Evolutionary conservation across 1,284 basidiomycete species (phyloP).

Genomic region (Sparassis latifolia): DNA sequence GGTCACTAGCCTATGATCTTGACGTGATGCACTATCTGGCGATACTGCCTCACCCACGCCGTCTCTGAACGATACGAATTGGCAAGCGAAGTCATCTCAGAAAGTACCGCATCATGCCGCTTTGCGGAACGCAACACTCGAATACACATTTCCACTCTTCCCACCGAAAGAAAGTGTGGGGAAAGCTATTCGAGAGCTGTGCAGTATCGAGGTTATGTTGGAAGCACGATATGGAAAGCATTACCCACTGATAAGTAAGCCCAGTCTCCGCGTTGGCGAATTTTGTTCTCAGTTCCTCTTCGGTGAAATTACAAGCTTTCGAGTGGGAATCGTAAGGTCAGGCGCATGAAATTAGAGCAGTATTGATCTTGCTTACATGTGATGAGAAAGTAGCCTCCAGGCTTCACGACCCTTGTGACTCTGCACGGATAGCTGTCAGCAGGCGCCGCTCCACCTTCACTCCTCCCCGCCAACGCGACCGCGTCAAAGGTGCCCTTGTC

Average conservation of each 20-base stretch:
- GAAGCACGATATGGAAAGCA: neutral
- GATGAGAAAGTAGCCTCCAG: slow-evolving; percentile 74
- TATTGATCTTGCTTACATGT: slow-evolving; percentile 51
- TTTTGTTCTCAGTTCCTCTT: slow-evolving; percentile 62
- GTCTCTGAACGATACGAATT: too few relatives aligned
- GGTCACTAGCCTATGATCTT: slow-evolving; percentile 32
- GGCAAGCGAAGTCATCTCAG: too few relatives aligned
- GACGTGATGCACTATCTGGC: neutral
- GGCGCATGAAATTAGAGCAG: neutral
- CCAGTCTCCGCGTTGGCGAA: slow-evolving; percentile 49
- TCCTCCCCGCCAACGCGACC: slow-evolving; percentile 70
- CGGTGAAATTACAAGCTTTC: slow-evolving; percentile 85
- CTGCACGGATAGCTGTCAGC: slow-evolving; percentile 58
- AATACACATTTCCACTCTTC: slow-evolving; percentile 62
- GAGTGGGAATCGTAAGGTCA: neutral
- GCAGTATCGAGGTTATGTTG: neutral
- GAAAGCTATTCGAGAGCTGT: slow-evolving; percentile 68
- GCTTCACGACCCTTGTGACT: slow-evolving; percentile 52
- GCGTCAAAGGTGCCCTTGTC: slow-evolving; percentile 88
- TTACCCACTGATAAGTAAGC: slow-evolving; percentile 56
- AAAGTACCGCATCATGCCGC: slow-evolving; percentile 5
- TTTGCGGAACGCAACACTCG: slow-evolving; percentile 71
- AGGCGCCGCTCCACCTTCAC: slow-evolving; percentile 47
- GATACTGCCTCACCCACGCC: neutral
- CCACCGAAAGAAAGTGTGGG: slow-evolving; percentile 74